These are phyloP conservation scores for Phytophthora uliginosa DNA, from an alignment of 352 stramenopile species.

Conservation along the genomic window DNA sequence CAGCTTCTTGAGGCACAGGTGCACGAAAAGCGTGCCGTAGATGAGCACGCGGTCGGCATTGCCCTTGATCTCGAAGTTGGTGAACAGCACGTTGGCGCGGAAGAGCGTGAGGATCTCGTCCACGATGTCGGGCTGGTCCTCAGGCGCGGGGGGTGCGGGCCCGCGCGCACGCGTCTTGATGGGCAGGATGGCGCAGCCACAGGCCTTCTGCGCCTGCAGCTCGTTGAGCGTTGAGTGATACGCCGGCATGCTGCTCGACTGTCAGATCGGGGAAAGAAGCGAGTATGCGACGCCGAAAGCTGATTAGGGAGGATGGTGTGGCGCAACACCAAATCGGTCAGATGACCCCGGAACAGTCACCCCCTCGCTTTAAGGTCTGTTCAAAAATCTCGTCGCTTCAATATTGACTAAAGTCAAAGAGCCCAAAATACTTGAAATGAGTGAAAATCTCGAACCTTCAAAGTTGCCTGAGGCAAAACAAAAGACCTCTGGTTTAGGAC, in stretches of 20 bases:
- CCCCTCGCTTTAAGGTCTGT: too few species aligned
- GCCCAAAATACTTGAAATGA: too few species aligned
- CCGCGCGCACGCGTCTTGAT: constrained; percentile 91
- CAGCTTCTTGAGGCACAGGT: constrained; percentile 93
- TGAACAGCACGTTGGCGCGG: constrained; percentile 95
- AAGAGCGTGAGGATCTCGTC: constrained; percentile 96
- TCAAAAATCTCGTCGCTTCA: too few species aligned
- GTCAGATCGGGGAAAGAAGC: constrained; percentile 16
- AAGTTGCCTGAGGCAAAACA: too few species aligned
- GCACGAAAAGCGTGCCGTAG: constrained; percentile 95
- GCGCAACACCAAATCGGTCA: not conserved
- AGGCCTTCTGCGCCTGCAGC: constrained; percentile 72
- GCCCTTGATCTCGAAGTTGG: constrained; percentile 95
- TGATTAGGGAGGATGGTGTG: constrained; percentile 23
- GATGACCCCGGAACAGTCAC: too few species aligned
- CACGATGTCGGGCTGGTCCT: constrained; percentile 92
- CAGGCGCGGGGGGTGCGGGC: constrained; percentile 83
- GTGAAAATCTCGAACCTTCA: too few species aligned
- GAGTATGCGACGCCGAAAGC: constrained; percentile 20
- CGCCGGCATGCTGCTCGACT: constrained; percentile 74
- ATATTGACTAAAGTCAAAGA: too few species aligned
- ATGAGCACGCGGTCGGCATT: constrained; percentile 93
- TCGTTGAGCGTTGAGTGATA: constrained; percentile 94
- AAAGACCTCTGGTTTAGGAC: too few species aligned
- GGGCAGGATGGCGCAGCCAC: constrained; percentile 90